These are phyloP conservation scores for Solanum hybrid DNA, from an alignment of 305 asterid species.

Conservation along the genomic window DNA sequence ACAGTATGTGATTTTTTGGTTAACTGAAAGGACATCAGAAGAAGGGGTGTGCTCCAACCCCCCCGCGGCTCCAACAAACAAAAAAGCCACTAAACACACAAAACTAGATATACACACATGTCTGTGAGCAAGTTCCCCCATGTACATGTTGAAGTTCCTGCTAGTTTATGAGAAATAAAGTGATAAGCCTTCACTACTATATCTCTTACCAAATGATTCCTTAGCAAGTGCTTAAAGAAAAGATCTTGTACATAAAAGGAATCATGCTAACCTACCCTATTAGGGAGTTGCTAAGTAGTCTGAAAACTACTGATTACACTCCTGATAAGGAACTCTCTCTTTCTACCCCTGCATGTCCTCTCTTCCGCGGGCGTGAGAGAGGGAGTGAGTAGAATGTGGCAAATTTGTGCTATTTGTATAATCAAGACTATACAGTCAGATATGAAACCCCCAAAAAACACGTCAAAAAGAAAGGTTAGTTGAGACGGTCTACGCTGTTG, in stretches of 20 bases:
- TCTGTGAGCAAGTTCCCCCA: neutral
- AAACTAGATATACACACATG: neutral
- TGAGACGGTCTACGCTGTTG: neutral
- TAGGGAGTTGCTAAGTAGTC: neutral
- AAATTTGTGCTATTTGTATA: neutral
- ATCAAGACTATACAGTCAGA: neutral
- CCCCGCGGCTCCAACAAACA: neutral
- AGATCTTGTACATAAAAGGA: neutral
- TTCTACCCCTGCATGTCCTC: neutral
- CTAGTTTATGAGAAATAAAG: neutral
- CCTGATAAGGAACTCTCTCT: neutral
- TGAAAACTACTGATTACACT: neutral
- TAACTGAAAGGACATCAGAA: neutral
- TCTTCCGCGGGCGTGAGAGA: neutral
- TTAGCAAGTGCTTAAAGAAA: neutral
- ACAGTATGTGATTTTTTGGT: neutral
- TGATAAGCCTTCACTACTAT: neutral
- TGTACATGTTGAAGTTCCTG: neutral
- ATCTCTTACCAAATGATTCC: neutral
- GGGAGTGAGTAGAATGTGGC: neutral
- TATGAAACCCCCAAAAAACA: neutral
- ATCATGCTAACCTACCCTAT: neutral
- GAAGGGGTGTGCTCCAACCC: neutral
- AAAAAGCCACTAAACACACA: neutral
- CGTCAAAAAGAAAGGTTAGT: neutral